phyloP scores from a whole-genome alignment of 257 asterid genomes.

The Solanum bulbocastanum region DNA sequence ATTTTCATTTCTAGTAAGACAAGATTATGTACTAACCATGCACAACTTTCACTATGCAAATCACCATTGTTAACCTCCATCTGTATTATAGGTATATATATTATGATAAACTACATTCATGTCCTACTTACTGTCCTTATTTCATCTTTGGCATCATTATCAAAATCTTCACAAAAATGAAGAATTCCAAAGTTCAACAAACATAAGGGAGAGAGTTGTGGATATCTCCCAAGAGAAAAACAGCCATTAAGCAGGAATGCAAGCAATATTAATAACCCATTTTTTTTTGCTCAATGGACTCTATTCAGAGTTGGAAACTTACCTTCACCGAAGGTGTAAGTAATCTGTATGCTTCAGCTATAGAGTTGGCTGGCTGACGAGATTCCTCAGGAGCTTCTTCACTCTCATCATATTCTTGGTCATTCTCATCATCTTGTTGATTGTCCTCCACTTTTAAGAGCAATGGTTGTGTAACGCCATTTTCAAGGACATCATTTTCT shows the following conservation, averaged over 20 bases:
- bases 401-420: constrained; percentile 69
- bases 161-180: not conserved
- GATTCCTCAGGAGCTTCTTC: constrained; percentile 82
- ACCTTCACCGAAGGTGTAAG: constrained; percentile 98
- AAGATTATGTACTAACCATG: not conserved
- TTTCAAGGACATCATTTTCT: constrained; percentile 61
- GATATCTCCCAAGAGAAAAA: not conserved
- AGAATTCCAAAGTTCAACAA: not conserved
- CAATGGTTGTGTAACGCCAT: constrained; percentile 71
- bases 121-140: not conserved
- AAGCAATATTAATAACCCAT: not conserved
- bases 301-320: not conserved
- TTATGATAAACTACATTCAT: not conserved
- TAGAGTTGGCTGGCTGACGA: constrained; percentile 73
- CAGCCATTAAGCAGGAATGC: not conserved
- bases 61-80: not conserved
- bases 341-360: constrained; percentile 69
- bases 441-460: constrained; percentile 38
- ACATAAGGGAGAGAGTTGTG: not conserved
- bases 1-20: not conserved
- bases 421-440: constrained; percentile 51
- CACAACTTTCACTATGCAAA: not conserved
- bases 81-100: not conserved
- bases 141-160: not conserved
- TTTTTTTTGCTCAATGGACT: not conserved